Percentiles rank a stretch among this genome's conserved stretches.
Evolutionary conservation across 805 yeast species (phyloP).

Genomic region (Metschnikowia reukaufii): DNA sequence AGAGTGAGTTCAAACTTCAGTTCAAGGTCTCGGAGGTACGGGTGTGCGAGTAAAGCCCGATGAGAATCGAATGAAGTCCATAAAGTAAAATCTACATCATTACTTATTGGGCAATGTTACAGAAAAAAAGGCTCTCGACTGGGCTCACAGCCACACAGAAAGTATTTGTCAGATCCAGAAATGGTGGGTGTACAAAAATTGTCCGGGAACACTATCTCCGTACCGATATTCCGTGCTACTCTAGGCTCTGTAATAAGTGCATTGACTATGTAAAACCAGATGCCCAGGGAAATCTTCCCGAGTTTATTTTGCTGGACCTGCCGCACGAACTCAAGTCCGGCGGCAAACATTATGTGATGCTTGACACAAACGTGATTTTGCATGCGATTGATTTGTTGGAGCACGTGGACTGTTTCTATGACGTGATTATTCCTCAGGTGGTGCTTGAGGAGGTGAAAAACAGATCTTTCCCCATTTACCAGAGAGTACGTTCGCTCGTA

Average conservation of each 20-base stretch:
- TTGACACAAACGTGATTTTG: slow-evolving; percentile 86
- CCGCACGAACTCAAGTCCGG: slow-evolving; percentile 53
- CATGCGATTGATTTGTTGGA: slow-evolving; percentile 90
- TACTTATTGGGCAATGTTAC: slow-evolving; percentile 13
- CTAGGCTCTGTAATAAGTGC: slow-evolving; percentile 68
- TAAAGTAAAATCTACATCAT: background rate
- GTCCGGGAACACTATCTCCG: slow-evolving; percentile 94
- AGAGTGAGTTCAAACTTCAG: no score
- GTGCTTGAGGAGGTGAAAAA: slow-evolving; percentile 92
- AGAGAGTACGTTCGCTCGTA: slow-evolving; percentile 74
- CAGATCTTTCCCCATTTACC: slow-evolving; percentile 82
- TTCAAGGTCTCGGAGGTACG: no score
- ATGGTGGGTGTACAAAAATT: slow-evolving; percentile 86
- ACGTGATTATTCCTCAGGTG: slow-evolving; percentile 93
- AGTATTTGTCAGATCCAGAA: slow-evolving; percentile 86
- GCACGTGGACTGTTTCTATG: slow-evolving; percentile 70
- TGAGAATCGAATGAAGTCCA: slow-evolving; percentile 4
- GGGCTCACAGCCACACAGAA: slow-evolving; percentile 72
- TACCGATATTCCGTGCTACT: slow-evolving; percentile 88
- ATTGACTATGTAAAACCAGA: slow-evolving; percentile 53
- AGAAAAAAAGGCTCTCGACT: slow-evolving; percentile 37
- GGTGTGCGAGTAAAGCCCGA: slow-evolving; percentile 5
- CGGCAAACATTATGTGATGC: slow-evolving; percentile 75
- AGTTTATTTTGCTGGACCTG: slow-evolving; percentile 59
- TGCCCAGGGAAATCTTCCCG: slow-evolving; percentile 65